Conservation (phyloP, 208 protist species). For the Crithidia bombi region DNA sequence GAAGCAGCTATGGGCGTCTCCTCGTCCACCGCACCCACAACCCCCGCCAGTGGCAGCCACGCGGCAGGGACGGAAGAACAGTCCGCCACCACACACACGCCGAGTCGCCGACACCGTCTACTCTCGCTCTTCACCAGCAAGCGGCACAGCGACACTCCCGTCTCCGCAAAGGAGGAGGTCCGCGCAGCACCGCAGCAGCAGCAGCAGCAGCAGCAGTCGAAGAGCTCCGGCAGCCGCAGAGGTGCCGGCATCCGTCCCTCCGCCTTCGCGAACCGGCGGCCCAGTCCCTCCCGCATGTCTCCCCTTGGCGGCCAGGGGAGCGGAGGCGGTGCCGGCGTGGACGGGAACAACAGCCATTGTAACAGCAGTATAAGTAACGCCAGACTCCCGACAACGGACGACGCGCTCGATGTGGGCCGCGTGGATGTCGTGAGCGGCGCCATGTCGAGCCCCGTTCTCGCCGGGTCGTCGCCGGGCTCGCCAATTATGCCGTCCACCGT, state of each 20-base stretch:
- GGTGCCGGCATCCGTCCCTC: background rate
- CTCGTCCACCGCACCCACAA: background rate
- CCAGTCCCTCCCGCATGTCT: background rate
- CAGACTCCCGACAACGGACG: background rate
- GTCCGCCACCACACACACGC: background rate
- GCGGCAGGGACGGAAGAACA: background rate
- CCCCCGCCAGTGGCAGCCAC: background rate
- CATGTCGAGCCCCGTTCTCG: background rate
- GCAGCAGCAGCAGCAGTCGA: background rate
- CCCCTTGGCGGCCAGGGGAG: background rate
- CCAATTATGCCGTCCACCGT: conserved; percentile 1
- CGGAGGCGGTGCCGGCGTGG: background rate
- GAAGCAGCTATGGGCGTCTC: background rate
- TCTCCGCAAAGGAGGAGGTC: background rate
- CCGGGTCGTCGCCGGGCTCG: background rate
- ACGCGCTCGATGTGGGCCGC: background rate
- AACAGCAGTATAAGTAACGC: background rate
- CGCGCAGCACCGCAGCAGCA: background rate
- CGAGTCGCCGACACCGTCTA: conserved; percentile 24
- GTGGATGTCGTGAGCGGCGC: background rate
- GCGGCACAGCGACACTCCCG: conserved; percentile 16
- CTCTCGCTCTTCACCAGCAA: conserved; percentile 35
- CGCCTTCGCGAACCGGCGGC: background rate
- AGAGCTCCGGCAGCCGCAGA: background rate
- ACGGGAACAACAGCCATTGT: too few species aligned